Percentiles rank a stretch among this genome's conserved stretches.
Conservation (phyloP, 2,329 filamentous ascomycete genomes). For the Leptodontidium sp. region DNA sequence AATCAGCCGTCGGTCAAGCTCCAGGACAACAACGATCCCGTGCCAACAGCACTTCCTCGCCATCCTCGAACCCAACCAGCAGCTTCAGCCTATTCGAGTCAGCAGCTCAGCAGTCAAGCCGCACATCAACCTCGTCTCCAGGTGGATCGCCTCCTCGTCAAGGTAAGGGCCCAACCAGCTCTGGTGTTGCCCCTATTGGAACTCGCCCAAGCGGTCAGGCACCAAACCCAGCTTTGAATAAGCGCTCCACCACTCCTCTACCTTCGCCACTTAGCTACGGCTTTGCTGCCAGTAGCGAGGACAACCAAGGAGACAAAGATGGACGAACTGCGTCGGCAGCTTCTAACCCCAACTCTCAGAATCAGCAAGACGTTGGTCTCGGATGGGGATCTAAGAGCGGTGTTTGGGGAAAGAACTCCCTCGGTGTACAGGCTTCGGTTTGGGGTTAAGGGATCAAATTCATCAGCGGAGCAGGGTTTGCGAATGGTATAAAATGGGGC, state of each 20-base stretch:
- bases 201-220: slow-evolving; percentile 76
- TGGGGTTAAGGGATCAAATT: slow-evolving; percentile 73
- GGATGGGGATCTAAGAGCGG: slow-evolving; percentile 80
- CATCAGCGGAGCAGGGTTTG: slow-evolving; percentile 17
- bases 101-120: slow-evolving; percentile 71
- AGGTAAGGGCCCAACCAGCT: slow-evolving; percentile 64
- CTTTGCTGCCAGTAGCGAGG: slow-evolving; percentile 63
- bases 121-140: slow-evolving; percentile 87
- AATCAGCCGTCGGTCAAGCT: slow-evolving; percentile 53
- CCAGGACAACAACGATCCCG: slow-evolving; percentile 61
- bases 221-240: slow-evolving; percentile 66
- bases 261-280: slow-evolving; percentile 87
- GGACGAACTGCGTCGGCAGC: slow-evolving; percentile 59
- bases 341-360: slow-evolving; percentile 61
- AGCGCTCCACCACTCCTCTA: slow-evolving; percentile 84
- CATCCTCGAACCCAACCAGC: slow-evolving; percentile 69
- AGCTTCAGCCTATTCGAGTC: slow-evolving; percentile 70
- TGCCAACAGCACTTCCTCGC: slow-evolving; percentile 86
- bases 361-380: slow-evolving; percentile 52
- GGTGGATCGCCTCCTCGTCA: slow-evolving; percentile 80
- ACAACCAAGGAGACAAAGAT: slow-evolving; percentile 50
- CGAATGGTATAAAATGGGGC: slow-evolving; percentile 31
- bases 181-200: slow-evolving; percentile 88
- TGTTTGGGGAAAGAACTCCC: slow-evolving; percentile 85
- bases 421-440: slow-evolving; percentile 90